Base-by-base conservation (phyloP, 352 stramenopile genomes). In the Aphanomyces invadans region DNA sequence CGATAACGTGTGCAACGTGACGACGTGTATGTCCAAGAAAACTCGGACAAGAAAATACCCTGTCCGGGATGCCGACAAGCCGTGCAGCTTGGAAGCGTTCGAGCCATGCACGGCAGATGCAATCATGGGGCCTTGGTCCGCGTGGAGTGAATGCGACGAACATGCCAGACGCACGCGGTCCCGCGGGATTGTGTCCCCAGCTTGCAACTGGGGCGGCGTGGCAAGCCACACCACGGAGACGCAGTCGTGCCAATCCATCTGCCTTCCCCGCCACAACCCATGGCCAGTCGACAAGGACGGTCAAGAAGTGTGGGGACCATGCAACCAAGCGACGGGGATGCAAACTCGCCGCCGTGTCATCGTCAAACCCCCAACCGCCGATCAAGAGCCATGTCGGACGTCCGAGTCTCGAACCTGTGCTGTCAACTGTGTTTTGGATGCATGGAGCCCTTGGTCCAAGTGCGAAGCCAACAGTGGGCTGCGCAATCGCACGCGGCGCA, bases 371-470 rank as follows among this genome's bases (percentile, higher is more conserved):
- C 21, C 75, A 2, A 74, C 73, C 2, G 71, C 74, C 4, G 74
- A 69, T 5, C 86, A 76, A 12, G 73, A 74, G 19, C 65, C 74
- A 0, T 55, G 72, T n/a, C 72, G 36, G 3, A 65, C 68, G 44
- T 73, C 72, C 44, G 81, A 88, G 65, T 76, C 70, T 0, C 81
- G 76, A 26, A 73, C 69, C 31, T 77, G 81, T 2, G 68, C 45
- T 0, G 56, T 85, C 48, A 77, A 83, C 36, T 91, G 82, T 49
- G 73, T 67, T 0, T 74, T 91, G 36, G 71, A 71, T 9, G 25
- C 68, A 2, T 91, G 77, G 77, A 71, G 64, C 1, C 51, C 25
- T 23, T 91, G 80, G 80, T 83, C 74, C 10, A 71, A 73, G 4
- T 87, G 82, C 38, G 76, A 82, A 31, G 70, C 76, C 15, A 63